Conservation (phyloP, 257 asterid species). For the Solanum paucissectum region DNA sequence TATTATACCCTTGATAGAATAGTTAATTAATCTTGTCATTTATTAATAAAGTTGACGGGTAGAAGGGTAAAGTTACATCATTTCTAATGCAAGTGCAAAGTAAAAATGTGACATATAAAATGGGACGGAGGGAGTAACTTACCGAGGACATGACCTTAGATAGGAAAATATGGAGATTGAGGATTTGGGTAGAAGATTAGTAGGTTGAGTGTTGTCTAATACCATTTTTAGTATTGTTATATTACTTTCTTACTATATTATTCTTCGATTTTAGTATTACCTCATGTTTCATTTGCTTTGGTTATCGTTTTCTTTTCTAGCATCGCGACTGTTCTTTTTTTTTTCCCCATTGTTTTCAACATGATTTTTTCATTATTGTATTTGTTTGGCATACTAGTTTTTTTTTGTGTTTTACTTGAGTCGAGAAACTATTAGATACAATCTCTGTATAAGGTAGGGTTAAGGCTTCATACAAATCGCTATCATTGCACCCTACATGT, state of each 20-base stretch:
- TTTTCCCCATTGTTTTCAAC: background rate
- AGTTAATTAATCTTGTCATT: too few species aligned
- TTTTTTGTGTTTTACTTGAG: background rate
- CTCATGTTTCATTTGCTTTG: rapidly evolving
- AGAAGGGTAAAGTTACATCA: too few species aligned
- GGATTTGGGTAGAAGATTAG: rapidly evolving
- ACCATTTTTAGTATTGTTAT: background rate
- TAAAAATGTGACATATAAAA: too few species aligned
- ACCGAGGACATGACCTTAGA: background rate
- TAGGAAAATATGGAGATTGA: background rate
- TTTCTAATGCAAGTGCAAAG: too few species aligned
- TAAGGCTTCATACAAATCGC: rapidly evolving
- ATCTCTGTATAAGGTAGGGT: background rate
- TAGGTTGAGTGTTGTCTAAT: background rate
- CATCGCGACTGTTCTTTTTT: rapidly evolving
- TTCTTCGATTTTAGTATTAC: background rate
- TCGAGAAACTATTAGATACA: background rate
- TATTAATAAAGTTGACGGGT: too few species aligned
- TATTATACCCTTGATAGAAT: too few species aligned
- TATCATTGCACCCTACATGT: background rate
- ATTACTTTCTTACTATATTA: background rate
- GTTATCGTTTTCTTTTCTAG: background rate
- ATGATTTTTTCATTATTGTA: rapidly evolving
- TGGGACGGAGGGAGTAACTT: too few species aligned
- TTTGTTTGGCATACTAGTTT: background rate